These are phyloP conservation scores for Kazachstania africana DNA, from an alignment of 805 yeast genomes.

Conservation along the genomic window DNA sequence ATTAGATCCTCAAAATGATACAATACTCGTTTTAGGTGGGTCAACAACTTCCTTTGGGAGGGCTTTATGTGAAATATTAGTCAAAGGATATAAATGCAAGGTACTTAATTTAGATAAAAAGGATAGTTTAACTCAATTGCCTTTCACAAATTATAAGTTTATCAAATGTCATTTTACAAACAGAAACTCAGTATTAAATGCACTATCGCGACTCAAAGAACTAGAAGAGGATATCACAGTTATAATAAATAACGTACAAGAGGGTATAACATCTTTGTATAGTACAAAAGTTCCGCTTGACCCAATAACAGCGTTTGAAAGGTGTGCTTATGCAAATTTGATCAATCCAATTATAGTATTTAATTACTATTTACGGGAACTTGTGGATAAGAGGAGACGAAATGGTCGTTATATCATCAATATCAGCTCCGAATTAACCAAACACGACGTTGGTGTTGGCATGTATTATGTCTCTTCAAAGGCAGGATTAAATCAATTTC, in stretches of 20 bases:
- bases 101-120: slow-evolving; percentile 11
- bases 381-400: slow-evolving; percentile 3
- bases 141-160: slow-evolving; percentile 1
- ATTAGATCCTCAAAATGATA: slow-evolving; percentile 6
- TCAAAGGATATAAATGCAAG: slow-evolving; percentile 1
- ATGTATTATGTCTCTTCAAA: slow-evolving; percentile 9
- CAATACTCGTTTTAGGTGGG: slow-evolving; percentile 15
- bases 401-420: slow-evolving; percentile 10
- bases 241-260: slow-evolving; percentile 15
- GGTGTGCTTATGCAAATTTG: slow-evolving; percentile 9
- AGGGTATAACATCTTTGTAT: slow-evolving; percentile 5
- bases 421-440: slow-evolving; percentile 5
- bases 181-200: slow-evolving; percentile 1
- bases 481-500: slow-evolving; percentile 16
- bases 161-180: slow-evolving; percentile 4
- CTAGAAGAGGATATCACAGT: slow-evolving; percentile 2
- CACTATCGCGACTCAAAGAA: background rate
- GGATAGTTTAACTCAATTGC: too few relatives aligned
- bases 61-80: slow-evolving; percentile 6
- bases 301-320: slow-evolving; percentile 4
- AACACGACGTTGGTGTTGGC: slow-evolving; percentile 2
- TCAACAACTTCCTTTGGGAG: slow-evolving; percentile 11
- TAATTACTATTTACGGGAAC: slow-evolving; percentile 8
- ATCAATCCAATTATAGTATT: slow-evolving; percentile 14
- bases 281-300: slow-evolving; percentile 1